A percentile compares a stretch with the other conserved stretches of the same genome.
These are phyloP conservation scores for Friedmanniomyces simplex DNA, from an alignment of 495 filamentous ascomycete species.

Conservation along the genomic window DNA sequence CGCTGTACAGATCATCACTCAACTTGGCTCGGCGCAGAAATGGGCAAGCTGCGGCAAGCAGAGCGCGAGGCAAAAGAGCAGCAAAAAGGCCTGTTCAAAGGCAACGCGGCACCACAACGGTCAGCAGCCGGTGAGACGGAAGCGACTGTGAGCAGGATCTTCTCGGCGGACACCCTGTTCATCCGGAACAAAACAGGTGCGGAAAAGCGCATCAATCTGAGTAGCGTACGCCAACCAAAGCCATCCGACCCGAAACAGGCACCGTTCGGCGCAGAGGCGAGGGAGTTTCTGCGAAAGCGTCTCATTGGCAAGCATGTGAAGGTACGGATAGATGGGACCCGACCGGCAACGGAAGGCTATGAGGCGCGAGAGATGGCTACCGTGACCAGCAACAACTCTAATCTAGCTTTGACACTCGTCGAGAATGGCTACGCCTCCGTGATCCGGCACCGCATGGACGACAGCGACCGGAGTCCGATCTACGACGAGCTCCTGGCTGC, in stretches of 20 bases:
- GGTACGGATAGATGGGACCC: constrained; percentile 78
- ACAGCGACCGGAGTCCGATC: constrained; percentile 80
- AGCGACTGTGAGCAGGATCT: constrained; percentile 70
- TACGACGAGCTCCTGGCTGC: constrained; percentile 88
- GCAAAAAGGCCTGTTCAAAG: constrained; percentile 66
- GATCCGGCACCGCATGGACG: constrained; percentile 85
- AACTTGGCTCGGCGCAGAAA: constrained; percentile 71
- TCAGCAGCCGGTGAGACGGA: constrained; percentile 52
- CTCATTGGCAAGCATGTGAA: constrained; percentile 92
- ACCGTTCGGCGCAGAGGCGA: constrained; percentile 83
- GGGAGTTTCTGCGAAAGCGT: constrained; percentile 89
- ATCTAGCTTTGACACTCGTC: constrained; percentile 72
- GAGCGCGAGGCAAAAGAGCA: constrained; percentile 73
- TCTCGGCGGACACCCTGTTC: constrained; percentile 82
- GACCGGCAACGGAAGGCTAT: constrained; percentile 78
- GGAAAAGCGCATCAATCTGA: constrained; percentile 85
- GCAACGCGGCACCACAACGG: constrained; percentile 53
- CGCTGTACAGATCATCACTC: constrained; percentile 92
- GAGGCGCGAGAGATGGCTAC: constrained; percentile 93
- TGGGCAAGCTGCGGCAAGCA: constrained; percentile 74
- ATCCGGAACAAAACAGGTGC: constrained; percentile 69
- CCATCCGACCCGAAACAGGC: constrained; percentile 68
- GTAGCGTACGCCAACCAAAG: constrained; percentile 86
- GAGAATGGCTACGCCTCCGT: constrained; percentile 89
- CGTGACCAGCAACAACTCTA: constrained; percentile 70